Evolutionary conservation across 768 basidiomycete genomes (phyloP).

Genomic region (Termitomyces sp.): DNA sequence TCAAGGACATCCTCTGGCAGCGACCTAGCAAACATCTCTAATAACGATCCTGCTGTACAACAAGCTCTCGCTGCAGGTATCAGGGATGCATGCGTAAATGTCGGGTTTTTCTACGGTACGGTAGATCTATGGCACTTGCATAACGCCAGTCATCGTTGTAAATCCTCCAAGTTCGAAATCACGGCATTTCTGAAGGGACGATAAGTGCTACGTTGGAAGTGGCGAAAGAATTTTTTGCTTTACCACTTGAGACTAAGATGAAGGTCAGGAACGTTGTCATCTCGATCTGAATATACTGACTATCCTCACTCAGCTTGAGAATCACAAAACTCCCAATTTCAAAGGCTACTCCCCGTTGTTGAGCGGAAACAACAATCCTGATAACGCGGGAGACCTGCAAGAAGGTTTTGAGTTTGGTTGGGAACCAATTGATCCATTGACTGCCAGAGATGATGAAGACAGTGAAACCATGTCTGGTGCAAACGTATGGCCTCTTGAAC

Average conservation of each 20-base stretch:
- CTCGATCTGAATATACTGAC: background rate
- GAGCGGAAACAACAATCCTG: constrained; percentile 72
- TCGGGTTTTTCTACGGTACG: constrained; percentile 84
- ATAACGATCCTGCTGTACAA: constrained; percentile 33
- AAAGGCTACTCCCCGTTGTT: constrained; percentile 72
- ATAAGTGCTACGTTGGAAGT: constrained; percentile 44
- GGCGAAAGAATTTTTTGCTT: constrained; percentile 64
- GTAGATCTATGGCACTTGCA: background rate
- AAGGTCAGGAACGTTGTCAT: constrained; percentile 37
- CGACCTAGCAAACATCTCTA: constrained; percentile 40
- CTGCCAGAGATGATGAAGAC: constrained; percentile 25
- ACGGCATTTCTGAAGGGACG: constrained; percentile 58
- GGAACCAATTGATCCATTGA: constrained; percentile 41
- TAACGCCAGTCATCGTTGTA: background rate
- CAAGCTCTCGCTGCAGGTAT: constrained; percentile 52
- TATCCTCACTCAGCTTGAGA: constrained; percentile 51
- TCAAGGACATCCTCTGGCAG: constrained; percentile 22
- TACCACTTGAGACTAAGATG: constrained; percentile 62
- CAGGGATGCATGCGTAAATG: constrained; percentile 73
- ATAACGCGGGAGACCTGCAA: constrained; percentile 82
- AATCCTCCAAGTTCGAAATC: constrained; percentile 59
- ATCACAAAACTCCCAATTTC: constrained; percentile 65
- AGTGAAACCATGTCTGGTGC: constrained; percentile 64
- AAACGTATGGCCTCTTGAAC: constrained; percentile 75
- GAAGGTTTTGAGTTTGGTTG: constrained; percentile 89